Percentiles rank a stretch among this genome's conserved stretches.
Evolutionary conservation across 331 rosid genomes (phyloP).

Genomic region (Quercus phellos): DNA sequence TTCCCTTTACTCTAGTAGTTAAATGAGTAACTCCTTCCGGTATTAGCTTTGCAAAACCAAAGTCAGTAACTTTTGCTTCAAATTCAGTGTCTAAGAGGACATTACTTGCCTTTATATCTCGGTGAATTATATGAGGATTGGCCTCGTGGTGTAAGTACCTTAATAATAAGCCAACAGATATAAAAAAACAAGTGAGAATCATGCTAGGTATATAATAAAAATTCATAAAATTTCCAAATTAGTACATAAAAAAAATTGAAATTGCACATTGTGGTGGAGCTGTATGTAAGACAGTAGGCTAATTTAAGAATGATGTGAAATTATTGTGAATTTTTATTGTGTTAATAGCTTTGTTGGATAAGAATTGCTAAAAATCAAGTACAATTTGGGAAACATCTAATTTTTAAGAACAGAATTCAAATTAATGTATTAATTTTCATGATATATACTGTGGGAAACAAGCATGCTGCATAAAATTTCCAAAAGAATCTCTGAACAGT

Average conservation of each 20-base stretch:
- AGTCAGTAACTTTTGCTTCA: conserved; percentile 72
- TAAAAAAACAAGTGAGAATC: too few relatives aligned
- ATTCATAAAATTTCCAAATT: too few relatives aligned
- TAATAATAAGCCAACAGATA: background rate
- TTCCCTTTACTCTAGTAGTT: conserved; percentile 84
- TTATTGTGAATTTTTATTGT: too few relatives aligned
- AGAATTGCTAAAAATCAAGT: background rate
- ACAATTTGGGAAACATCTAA: background rate
- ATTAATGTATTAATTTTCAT: background rate
- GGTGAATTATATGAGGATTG: conserved; percentile 69
- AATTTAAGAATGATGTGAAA: too few relatives aligned
- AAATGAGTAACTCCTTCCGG: conserved; percentile 80
- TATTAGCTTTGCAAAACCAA: conserved; percentile 80
- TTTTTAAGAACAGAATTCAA: background rate
- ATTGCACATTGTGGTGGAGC: too few relatives aligned
- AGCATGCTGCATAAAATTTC: background rate
- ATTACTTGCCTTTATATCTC: conserved; percentile 90
- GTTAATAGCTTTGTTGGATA: too few relatives aligned
- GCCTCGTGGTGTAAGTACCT: conserved; percentile 76
- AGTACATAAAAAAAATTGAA: too few relatives aligned
- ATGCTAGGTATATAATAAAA: too few relatives aligned
- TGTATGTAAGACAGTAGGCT: too few relatives aligned
- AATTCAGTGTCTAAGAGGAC: conserved; percentile 56
- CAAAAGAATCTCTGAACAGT: background rate
- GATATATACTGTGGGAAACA: background rate